Percentiles rank a stretch among this genome's conserved stretches.
phyloP scores from a whole-genome alignment of 2,329 filamentous ascomycete genomes.

The Talaromyces sp. region DNA sequence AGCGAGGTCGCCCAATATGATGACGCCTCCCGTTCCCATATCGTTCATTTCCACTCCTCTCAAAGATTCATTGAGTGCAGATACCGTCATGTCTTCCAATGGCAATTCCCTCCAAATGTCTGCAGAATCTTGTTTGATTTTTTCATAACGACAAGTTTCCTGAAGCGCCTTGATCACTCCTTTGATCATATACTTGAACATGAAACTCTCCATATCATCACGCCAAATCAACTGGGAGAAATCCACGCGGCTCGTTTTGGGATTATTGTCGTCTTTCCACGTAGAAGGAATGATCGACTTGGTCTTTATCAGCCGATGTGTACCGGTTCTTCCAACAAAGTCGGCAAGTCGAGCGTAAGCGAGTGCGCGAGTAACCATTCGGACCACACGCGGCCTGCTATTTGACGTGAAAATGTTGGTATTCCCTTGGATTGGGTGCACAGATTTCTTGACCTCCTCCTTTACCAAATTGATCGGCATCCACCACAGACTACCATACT shows the following conservation, averaged over 20 bases:
- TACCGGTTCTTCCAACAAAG: slow-evolving; percentile 1
- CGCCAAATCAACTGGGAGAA: slow-evolving; percentile 39
- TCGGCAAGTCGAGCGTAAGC: slow-evolving; percentile 17
- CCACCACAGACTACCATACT: slow-evolving; percentile 22
- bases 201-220: slow-evolving; percentile 42
- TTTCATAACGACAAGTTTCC: slow-evolving; percentile 20
- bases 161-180: slow-evolving; percentile 32
- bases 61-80: slow-evolving; percentile 1
- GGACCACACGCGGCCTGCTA: slow-evolving; percentile 17
- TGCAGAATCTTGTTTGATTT: background rate
- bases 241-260: slow-evolving; percentile 18
- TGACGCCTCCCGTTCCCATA: slow-evolving; percentile 7
- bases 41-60: slow-evolving; percentile 6
- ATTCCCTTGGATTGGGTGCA: background rate
- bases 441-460: slow-evolving; percentile 20
- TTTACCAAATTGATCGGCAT: slow-evolving; percentile 28
- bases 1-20: slow-evolving; percentile 2
- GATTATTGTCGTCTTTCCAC: background rate
- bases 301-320: background rate
- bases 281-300: background rate
- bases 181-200: slow-evolving; percentile 33
- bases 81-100: background rate
- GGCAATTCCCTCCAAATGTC: slow-evolving; percentile 7
- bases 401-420: background rate
- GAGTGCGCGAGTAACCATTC: slow-evolving; percentile 24